Conservation (phyloP, 768 basidiomycete species). For the Vararia minispora region DNA sequence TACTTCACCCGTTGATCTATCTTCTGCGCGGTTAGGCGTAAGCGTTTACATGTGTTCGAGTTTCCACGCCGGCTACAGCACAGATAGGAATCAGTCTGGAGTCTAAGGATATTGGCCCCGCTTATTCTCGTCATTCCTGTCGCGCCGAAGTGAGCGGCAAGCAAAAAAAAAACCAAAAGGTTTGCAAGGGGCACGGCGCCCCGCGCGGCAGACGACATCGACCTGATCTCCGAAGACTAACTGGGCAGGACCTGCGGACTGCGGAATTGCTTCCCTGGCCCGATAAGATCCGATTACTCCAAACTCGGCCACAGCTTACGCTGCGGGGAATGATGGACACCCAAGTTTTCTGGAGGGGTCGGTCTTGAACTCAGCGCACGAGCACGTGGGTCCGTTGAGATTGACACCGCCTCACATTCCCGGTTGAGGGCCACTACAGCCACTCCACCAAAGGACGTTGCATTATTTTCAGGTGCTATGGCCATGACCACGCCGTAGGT, state of each 20-base stretch:
- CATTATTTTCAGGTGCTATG: too few species aligned
- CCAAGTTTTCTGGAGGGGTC: slow-evolving; percentile 95
- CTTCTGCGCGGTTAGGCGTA: too few species aligned
- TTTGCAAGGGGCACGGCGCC: slow-evolving; percentile 66
- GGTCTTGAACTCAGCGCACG: slow-evolving; percentile 89
- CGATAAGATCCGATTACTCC: slow-evolving; percentile 80
- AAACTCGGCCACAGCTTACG: slow-evolving; percentile 55
- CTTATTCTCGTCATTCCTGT: too few species aligned
- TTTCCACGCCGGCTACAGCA: too few species aligned
- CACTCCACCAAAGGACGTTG: slow-evolving; percentile 67
- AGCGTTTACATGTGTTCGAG: too few species aligned
- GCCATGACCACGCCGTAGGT: too few species aligned
- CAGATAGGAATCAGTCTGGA: too few species aligned
- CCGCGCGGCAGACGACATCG: slow-evolving; percentile 73
- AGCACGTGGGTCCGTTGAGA: slow-evolving; percentile 44
- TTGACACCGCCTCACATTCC: slow-evolving; percentile 64
- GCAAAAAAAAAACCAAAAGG: slow-evolving; percentile 45
- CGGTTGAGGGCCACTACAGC: slow-evolving; percentile 74
- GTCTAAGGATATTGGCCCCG: too few species aligned
- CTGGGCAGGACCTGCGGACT: slow-evolving; percentile 79
- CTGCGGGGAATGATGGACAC: slow-evolving; percentile 53
- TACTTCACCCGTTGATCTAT: too few species aligned
- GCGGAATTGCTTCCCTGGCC: slow-evolving; percentile 92
- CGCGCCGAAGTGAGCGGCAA: too few species aligned
- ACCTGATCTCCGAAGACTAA: slow-evolving; percentile 89